Percentiles rank a stretch among this genome's conserved stretches.
These are phyloP conservation scores for Pyricularia sp. DNA, from an alignment of 2,329 filamentous ascomycete genomes.

Conservation along the genomic window DNA sequence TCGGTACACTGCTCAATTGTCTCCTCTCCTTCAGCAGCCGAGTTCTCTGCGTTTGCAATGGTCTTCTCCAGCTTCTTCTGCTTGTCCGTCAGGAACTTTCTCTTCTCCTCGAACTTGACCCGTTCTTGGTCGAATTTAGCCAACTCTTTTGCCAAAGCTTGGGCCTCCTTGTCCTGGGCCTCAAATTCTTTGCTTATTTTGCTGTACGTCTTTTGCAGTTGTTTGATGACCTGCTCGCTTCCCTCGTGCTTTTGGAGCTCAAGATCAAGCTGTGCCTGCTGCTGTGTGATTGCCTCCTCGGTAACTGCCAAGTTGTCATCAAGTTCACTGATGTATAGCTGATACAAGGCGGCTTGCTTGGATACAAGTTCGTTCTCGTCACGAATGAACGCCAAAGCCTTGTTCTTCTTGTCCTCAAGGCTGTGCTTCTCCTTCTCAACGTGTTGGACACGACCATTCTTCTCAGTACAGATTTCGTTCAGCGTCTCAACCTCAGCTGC, in stretches of 20 bases:
- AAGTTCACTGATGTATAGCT: conserved; percentile 83
- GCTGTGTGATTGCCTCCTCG: conserved; percentile 80
- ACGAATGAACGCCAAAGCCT: conserved; percentile 76
- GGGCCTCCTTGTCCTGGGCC: conserved; percentile 69
- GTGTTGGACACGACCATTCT: conserved; percentile 89
- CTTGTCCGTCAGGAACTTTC: conserved; percentile 85
- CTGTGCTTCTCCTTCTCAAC: conserved; percentile 94
- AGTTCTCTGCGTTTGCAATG: conserved; percentile 66
- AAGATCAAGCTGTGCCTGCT: conserved; percentile 75
- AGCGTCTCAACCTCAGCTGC: conserved; percentile 82
- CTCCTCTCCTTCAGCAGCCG: conserved; percentile 64
- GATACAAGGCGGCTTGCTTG: conserved; percentile 88
- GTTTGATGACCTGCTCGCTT: conserved; percentile 81
- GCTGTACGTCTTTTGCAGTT: conserved; percentile 76
- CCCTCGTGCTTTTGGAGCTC: conserved; percentile 91
- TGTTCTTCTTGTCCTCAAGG: conserved; percentile 94
- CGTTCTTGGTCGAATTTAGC: conserved; percentile 91
- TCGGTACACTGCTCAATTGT: conserved; percentile 68
- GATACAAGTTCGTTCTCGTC: conserved; percentile 88
- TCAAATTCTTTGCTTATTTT: conserved; percentile 78
- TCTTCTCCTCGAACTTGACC: conserved; percentile 97
- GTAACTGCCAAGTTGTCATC: conserved; percentile 82
- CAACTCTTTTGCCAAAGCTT: conserved; percentile 74
- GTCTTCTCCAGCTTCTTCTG: conserved; percentile 92
- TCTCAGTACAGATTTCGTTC: conserved; percentile 92